phyloP scores from a whole-genome alignment of 176 grass and related monocot genomes.

The Cymbopogon citratus region DNA sequence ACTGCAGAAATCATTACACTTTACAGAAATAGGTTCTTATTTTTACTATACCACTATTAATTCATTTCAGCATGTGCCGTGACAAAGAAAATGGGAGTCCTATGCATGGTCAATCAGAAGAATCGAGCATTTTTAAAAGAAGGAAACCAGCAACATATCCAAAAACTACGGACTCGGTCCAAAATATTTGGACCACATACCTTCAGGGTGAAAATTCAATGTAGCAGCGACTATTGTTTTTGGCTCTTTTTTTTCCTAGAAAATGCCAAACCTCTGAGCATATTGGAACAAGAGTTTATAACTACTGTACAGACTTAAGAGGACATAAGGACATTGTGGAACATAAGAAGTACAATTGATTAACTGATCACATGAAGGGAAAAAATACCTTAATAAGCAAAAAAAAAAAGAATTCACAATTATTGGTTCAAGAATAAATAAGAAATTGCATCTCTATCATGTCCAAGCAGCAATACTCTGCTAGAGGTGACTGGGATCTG shows the following conservation, averaged over 20 bases:
- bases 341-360: not conserved
- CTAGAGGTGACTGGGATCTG: not conserved
- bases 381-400: too few relatives aligned
- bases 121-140: not conserved
- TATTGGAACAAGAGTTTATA: not conserved
- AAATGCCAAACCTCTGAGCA: not conserved
- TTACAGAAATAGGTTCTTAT: too few relatives aligned
- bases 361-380: not conserved
- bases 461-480: too few relatives aligned
- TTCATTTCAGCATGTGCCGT: too few relatives aligned
- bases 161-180: not conserved
- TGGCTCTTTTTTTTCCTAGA: not conserved
- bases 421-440: not conserved
- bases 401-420: not conserved
- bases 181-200: not conserved
- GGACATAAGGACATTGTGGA: not conserved
- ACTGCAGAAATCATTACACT: too few relatives aligned
- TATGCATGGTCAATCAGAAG: slow-evolving; percentile 7
- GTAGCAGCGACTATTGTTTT: not conserved
- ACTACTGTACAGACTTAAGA: not conserved
- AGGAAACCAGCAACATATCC: not conserved
- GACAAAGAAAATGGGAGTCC: not conserved
- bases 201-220: not conserved
- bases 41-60: too few relatives aligned
- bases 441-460: not conserved